Conservation (phyloP, 257 asterid genomes). For the Linderniella brevidens region DNA sequence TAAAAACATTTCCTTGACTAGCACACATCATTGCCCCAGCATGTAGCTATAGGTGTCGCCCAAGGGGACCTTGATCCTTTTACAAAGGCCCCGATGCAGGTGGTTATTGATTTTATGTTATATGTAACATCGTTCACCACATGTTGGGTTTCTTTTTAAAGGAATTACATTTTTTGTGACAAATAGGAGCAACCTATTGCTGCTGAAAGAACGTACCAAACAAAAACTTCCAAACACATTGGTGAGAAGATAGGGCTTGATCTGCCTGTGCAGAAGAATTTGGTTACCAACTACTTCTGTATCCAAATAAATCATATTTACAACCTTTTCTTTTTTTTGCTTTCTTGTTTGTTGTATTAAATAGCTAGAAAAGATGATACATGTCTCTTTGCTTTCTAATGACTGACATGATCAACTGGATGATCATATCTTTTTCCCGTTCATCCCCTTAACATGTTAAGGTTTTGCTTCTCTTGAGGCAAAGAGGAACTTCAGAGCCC, state of each 20-base stretch:
- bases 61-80: conserved; percentile 81
- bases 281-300: conserved; percentile 88
- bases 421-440: no score
- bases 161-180: no score
- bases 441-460: conserved; percentile 35
- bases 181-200: not conserved
- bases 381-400: not conserved
- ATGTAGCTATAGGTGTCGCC: conserved; percentile 76
- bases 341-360: not conserved
- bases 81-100: conserved; percentile 66
- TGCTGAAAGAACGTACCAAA: not conserved
- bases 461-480: conserved; percentile 94
- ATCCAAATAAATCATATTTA: conserved; percentile 29
- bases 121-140: not conserved
- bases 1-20: conserved; percentile 41
- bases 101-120: conserved; percentile 12
- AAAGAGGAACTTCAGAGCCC: conserved; percentile 57
- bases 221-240: conserved; percentile 32
- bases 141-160: not conserved
- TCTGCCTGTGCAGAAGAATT: conserved; percentile 84
- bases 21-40: conserved; percentile 49
- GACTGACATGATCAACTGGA: not conserved
- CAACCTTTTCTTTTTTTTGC: not conserved
- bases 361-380: not conserved
- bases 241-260: conserved; percentile 53